Evolutionary conservation across 2,329 filamentous ascomycete species (phyloP).

Genomic region (Alternaria consortialis): DNA sequence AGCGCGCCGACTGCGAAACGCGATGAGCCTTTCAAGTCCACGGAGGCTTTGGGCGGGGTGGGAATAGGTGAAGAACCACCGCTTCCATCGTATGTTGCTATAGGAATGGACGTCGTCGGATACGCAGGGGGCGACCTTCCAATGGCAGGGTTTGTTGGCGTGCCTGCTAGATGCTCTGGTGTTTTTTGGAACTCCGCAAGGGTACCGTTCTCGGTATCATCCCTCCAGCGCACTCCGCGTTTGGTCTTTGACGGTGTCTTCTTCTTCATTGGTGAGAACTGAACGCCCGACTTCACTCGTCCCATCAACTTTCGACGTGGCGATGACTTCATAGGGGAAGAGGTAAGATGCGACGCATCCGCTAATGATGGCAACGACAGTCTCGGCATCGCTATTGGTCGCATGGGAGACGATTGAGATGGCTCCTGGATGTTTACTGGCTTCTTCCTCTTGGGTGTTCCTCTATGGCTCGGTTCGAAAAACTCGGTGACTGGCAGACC

Average conservation of each 20-base stretch:
- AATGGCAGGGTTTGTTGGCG: constrained; percentile 65
- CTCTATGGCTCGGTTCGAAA: constrained; percentile 74
- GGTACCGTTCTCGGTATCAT: constrained; percentile 85
- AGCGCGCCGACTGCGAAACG: constrained; percentile 92
- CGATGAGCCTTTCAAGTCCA: constrained; percentile 69
- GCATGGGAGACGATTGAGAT: constrained; percentile 60
- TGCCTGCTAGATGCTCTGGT: constrained; percentile 72
- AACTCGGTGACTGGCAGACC: constrained; percentile 68
- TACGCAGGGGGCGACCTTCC: constrained; percentile 65
- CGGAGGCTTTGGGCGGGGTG: constrained; percentile 65
- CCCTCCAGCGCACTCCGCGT: constrained; percentile 88
- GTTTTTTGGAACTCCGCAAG: constrained; percentile 93
- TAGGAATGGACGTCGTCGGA: constrained; percentile 42
- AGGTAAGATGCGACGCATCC: constrained; percentile 53
- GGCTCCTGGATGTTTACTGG: constrained; percentile 57
- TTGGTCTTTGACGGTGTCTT: constrained; percentile 73
- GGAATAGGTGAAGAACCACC: constrained; percentile 66
- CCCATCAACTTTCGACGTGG: constrained; percentile 73
- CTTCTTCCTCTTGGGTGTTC: constrained; percentile 79
- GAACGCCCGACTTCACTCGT: constrained; percentile 72
- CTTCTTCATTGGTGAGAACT: constrained; percentile 83
- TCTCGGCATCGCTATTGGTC: constrained; percentile 39
- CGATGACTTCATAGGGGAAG: constrained; percentile 77
- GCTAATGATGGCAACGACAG: constrained; percentile 35
- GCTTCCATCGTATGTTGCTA: constrained; percentile 33